These are phyloP conservation scores for Calonectria pseudoreteaudii DNA, from an alignment of 2,329 filamentous ascomycete genomes.

Conservation along the genomic window DNA sequence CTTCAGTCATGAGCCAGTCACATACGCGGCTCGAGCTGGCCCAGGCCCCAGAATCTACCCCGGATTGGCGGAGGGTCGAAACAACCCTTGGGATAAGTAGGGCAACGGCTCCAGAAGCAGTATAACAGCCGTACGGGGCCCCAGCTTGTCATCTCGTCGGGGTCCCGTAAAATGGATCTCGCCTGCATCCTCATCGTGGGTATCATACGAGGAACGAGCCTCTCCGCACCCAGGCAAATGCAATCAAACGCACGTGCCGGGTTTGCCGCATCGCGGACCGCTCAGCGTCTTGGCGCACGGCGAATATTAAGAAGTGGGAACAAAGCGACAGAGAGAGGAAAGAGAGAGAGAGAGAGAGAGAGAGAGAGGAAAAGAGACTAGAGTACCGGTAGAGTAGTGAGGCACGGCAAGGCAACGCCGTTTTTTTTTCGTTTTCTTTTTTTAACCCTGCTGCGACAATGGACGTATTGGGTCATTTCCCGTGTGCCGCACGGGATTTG, in stretches of 20 bases:
- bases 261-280: conserved; percentile 5
- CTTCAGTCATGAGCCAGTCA: not conserved
- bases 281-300: not conserved
- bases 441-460: not conserved
- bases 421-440: not conserved
- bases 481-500: not conserved
- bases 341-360: too few relatives aligned
- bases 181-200: conserved; percentile 3
- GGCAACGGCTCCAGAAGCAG: conserved; percentile 19
- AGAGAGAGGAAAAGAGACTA: too few relatives aligned
- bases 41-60: conserved; percentile 28
- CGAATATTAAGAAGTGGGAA: not conserved
- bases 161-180: conserved; percentile 6
- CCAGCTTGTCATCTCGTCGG: conserved; percentile 18
- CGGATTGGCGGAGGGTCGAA: conserved; percentile 28
- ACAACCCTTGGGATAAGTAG: conserved; percentile 29
- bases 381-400: not conserved
- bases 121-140: conserved; percentile 31
- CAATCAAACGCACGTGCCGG: conserved; percentile 10
- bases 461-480: not conserved
- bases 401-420: not conserved
- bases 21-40: not conserved
- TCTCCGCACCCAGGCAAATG: not conserved
- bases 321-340: too few relatives aligned
- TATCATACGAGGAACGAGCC: conserved; percentile 23